Conservation (phyloP, 345 rosid genomes). For the Eutrema japonicum region DNA sequence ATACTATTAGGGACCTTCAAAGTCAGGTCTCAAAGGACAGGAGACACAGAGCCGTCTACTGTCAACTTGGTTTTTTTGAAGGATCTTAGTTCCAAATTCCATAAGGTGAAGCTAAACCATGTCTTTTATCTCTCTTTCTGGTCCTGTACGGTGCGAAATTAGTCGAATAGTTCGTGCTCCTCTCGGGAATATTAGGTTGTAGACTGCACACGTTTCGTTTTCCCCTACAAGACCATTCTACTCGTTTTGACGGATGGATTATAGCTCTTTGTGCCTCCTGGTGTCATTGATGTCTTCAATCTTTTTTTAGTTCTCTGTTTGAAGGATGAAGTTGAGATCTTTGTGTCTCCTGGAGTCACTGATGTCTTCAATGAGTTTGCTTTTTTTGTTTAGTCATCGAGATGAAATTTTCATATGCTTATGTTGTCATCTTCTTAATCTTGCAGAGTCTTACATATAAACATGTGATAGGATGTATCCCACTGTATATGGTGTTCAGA, state of each 20-base stretch:
- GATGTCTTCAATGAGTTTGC: constrained; percentile 10
- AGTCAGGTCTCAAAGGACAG: constrained; percentile 44
- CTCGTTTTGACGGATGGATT: too few species aligned
- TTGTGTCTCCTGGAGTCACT: neutral
- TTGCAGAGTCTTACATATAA: constrained; percentile 58
- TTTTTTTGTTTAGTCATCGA: neutral
- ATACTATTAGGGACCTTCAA: constrained; percentile 50
- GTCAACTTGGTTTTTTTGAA: constrained; percentile 25
- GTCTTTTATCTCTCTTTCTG: neutral
- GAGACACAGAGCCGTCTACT: constrained; percentile 30
- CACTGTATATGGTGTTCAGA: constrained; percentile 52
- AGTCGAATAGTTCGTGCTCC: neutral
- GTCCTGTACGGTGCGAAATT: neutral
- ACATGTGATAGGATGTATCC: constrained; percentile 50
- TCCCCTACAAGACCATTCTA: too few species aligned
- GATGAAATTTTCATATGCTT: neutral
- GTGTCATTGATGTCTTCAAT: too few species aligned
- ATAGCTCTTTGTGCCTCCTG: too few species aligned
- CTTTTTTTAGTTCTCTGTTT: neutral
- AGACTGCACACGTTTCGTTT: too few species aligned
- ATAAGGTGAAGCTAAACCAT: constrained; percentile 35
- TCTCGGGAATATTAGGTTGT: too few species aligned
- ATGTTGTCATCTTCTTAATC: constrained; percentile 35
- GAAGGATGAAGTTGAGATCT: neutral
- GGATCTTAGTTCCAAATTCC: constrained; percentile 29